Evolutionary conservation across 495 filamentous ascomycete genomes (phyloP).

Genomic region (Penicillium bovifimosum): DNA sequence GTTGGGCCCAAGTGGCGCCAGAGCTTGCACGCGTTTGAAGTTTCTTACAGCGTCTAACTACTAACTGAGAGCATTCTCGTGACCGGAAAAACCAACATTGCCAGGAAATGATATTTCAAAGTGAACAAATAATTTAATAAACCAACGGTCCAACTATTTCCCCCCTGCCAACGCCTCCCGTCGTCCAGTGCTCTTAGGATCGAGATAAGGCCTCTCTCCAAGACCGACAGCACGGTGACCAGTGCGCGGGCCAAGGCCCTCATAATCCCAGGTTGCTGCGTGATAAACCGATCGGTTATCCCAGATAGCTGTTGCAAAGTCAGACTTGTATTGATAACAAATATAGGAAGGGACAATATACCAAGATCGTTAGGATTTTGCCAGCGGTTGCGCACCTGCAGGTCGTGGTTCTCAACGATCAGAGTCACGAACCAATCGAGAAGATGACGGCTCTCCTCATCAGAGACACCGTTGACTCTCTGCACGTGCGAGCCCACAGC

Average conservation of each 20-base stretch:
- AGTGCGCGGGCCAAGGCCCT: slow-evolving; percentile 48
- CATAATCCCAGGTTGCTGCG: slow-evolving; percentile 65
- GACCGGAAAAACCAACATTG: not conserved
- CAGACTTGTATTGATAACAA: not conserved
- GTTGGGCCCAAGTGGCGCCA: too few species aligned
- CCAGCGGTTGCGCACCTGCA: slow-evolving; percentile 70
- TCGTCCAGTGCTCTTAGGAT: slow-evolving; percentile 38
- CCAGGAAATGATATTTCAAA: not conserved
- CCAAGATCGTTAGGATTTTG: slow-evolving; percentile 52
- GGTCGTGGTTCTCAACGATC: slow-evolving; percentile 71
- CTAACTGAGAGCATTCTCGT: not conserved
- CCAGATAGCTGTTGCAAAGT: slow-evolving; percentile 58
- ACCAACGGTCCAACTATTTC: not conserved
- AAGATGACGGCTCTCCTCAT: slow-evolving; percentile 58
- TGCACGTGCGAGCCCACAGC: slow-evolving; percentile 56
- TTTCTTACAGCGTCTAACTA: too few species aligned
- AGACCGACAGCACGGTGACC: slow-evolving; percentile 60
- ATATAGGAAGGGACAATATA: slow-evolving; percentile 4
- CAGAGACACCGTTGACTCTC: slow-evolving; percentile 58
- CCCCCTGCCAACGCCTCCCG: slow-evolving; percentile 35
- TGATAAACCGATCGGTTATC: slow-evolving; percentile 71
- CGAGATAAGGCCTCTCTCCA: slow-evolving; percentile 67
- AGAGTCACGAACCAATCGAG: slow-evolving; percentile 58
- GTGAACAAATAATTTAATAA: too few species aligned
- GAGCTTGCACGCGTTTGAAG: too few species aligned